Evolutionary conservation across 2,329 filamentous ascomycete genomes (phyloP), one percentile per base, ranked within the genome.

Genomic region (Apiospora kogelbergensis): DNA sequence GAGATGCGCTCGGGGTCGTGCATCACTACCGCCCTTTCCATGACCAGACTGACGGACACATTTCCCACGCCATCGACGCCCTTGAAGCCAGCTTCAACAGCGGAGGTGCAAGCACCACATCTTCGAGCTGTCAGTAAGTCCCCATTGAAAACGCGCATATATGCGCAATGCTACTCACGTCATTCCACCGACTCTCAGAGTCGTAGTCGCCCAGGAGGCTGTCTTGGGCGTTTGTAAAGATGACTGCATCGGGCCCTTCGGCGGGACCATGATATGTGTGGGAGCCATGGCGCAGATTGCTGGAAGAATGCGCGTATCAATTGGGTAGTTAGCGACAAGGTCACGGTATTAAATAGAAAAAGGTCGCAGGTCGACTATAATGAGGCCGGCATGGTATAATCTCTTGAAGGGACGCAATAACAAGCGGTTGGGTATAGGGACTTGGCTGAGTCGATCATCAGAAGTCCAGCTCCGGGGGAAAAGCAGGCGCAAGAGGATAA

Each of bases 1-100:
- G 93, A 83, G 67, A 98, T 88, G 67, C 88, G 86, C 68, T 86
- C 83, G 1, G 93, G 89, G 80, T 98, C 92, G 81, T 99, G 96
- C 81, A 95, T 91, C 44, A 98, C 86, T 53, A 98, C 95, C n/a
- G 95, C 96, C 70, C 95, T 90, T 80, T 97, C 95, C 90, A 98
- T 97, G 68, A 98, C 92, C 75, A 99, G 84, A 78, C 94, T 97
- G 75, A 99, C 92, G 11, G 94, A 97, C 70, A 98, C 94, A 74
- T 87, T 94, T 72, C 92, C 93, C 11, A 96, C 90, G 68, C 96
- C 95, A 46, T 91, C 85, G 6, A 97, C 87, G 73, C 88, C 89
- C 76, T 93, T 92, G 82, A 99, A 97, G 73, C 93, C 96, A 70
- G 91, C 89, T 85, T 98, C 95, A 74, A 99, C 91, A n/a, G 96